Base-by-base conservation (phyloP, 441 rosid genomes). In the Croton laevigatus region DNA sequence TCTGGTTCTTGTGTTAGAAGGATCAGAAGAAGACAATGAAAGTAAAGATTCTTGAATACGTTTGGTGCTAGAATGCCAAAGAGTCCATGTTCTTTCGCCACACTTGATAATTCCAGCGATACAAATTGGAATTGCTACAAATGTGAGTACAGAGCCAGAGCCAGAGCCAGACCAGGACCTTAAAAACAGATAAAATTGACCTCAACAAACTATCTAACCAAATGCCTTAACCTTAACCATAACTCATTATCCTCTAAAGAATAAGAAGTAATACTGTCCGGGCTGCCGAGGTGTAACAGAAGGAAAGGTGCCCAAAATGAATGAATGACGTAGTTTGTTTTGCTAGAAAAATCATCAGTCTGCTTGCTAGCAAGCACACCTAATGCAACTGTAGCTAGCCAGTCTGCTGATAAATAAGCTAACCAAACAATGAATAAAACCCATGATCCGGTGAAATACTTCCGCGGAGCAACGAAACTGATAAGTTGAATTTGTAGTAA, bases 271-370 rank as follows among this genome's bases (percentile, higher is more conserved):
- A 45, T 44, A 6, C 19, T 40, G 53, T 63, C 53, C 5, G 53
- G 36, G 16, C 66, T 6, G n/a, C 19, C 36, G 44, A 7, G 52
- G 36, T 62, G 52, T 9, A 23, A 17, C 8, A 42, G 66, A 62
- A 62, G 52, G 66, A 62, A 44, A 62, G 66, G 66, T 63, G 53
- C 17, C 66, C 66, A 22, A 62, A 42, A 65, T 65, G 32, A 42
- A 40, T 49, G 69, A 44, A 65, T 49, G 5, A 5, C 16, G n/a
- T 48, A 9, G 22, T 38, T 38, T 38, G 36, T 0, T 0, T 40
- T 62, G 0, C 5, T 0, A 14, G 34, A 40, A 9, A 5, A 0
- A 14, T 17, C 12, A 6, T 49, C 32, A 2, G 9, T 1, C 44
- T 63, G 20, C 44, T 27, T 34, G 42, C 48, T 32, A 12, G 58